A percentile compares a stretch with the other conserved stretches of the same genome.
These are phyloP conservation scores for Evansstolkia leycettana DNA, from an alignment of 495 filamentous ascomycete genomes.

Conservation along the genomic window DNA sequence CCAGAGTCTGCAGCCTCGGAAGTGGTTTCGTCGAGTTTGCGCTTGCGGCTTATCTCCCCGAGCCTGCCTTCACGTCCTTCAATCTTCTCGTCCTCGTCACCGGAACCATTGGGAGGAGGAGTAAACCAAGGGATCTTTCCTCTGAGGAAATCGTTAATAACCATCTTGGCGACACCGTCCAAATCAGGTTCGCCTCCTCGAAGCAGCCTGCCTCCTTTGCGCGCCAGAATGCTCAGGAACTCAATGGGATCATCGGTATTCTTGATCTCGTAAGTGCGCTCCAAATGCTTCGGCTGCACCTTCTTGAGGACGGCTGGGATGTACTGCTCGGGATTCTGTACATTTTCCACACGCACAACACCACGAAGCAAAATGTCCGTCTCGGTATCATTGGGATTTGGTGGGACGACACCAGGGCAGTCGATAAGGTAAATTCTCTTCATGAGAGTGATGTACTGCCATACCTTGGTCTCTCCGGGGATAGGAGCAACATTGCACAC, in stretches of 20 bases:
- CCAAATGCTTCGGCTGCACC: slow-evolving; percentile 76
- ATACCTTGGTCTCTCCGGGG: slow-evolving; percentile 86
- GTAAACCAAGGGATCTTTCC: slow-evolving; percentile 96
- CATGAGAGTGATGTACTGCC: slow-evolving; percentile 97
- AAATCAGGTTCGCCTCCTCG: slow-evolving; percentile 87
- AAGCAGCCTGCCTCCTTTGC: slow-evolving; percentile 75
- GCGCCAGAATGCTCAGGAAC: slow-evolving; percentile 76
- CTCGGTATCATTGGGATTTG: slow-evolving; percentile 65
- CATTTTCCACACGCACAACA: slow-evolving; percentile 87
- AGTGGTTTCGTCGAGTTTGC: slow-evolving; percentile 35
- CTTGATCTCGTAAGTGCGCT: slow-evolving; percentile 82
- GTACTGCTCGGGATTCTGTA: slow-evolving; percentile 91
- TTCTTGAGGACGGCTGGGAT: slow-evolving; percentile 69
- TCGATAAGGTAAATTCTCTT: slow-evolving; percentile 95
- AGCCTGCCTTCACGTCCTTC: slow-evolving; percentile 46
- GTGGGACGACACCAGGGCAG: slow-evolving; percentile 91
- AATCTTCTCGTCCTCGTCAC: slow-evolving; percentile 36
- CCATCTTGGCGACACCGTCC: slow-evolving; percentile 90
- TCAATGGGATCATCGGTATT: slow-evolving; percentile 53
- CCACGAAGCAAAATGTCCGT: slow-evolving; percentile 87
- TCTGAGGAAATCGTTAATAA: slow-evolving; percentile 86
- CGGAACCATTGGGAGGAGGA: slow-evolving; percentile 54
- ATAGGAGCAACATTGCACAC: slow-evolving; percentile 93
- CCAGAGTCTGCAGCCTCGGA: slow-evolving; percentile 16
- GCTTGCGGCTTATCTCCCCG: slow-evolving; percentile 51